Evolutionary conservation across 768 basidiomycete genomes (phyloP), one percentile per base, ranked within the genome.

Genomic region (Leccinum barrowsii): DNA sequence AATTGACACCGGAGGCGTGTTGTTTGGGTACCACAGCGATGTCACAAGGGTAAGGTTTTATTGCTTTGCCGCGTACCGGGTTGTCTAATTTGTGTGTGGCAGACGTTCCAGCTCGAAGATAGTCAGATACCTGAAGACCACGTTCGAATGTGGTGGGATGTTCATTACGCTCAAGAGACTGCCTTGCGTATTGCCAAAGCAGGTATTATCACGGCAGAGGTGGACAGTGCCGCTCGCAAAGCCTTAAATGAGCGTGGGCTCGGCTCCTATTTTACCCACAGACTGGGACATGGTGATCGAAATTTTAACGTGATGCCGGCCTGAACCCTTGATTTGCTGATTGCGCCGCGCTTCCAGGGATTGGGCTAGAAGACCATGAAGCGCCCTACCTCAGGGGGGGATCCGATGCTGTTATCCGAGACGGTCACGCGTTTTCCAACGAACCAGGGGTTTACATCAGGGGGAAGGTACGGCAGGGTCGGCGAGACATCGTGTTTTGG

Each of bases 361-460:
- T 95, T 32, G 92, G 92, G 3, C 74, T 94, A 4, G 90, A 94
- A 71, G 86, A 80, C 7, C 93, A 94, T 62, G 92, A 94, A 72
- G 76, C 80, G 7, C 92, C 92, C 1, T 93, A 92, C 70, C 77
- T 95, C 19, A 82, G 82, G 50, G 89, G 87, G n/a, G 84, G 85
- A 15, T 86, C 82, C 30, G 66, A 81, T 11, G 81, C 79, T 61
- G 64, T 80, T 40, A 83, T 91, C 53, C 72, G 80, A 48, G 73
- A 67, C 2, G 90, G 90, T 1, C 85, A 92, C 65, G 80, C 87
- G 0, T 94, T 94, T 74, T 91, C 89, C 7, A 79, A 93, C 66
- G 91, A 94, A 70, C 92, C 91, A 4, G 87, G 86, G 2, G 73
- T 88, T 28, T 90, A 91, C 71, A 86, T 89, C 57, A 84, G 85